phyloP scores from a whole-genome alignment of 345 rosid species.

The Nasturtium officinale region DNA sequence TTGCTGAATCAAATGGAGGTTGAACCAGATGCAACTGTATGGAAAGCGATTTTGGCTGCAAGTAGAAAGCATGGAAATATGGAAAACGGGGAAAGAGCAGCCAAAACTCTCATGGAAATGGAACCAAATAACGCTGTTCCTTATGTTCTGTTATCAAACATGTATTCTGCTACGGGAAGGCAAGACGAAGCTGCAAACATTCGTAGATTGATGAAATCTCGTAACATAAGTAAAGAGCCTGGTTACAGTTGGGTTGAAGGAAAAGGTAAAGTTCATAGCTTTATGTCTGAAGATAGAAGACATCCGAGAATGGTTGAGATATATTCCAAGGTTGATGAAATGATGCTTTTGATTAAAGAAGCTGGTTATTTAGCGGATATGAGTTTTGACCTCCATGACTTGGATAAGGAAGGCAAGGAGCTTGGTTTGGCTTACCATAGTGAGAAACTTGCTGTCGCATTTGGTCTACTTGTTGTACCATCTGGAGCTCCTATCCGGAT shows the following conservation, averaged over 20 bases:
- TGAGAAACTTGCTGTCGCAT: slow-evolving; percentile 87
- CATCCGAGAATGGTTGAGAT: slow-evolving; percentile 67
- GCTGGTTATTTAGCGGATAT: slow-evolving; percentile 78
- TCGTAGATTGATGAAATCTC: slow-evolving; percentile 73
- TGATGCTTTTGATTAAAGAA: slow-evolving; percentile 64
- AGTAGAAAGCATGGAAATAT: slow-evolving; percentile 72
- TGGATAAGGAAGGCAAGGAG: slow-evolving; percentile 74
- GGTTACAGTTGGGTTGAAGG: slow-evolving; percentile 83
- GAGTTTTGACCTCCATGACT: slow-evolving; percentile 75
- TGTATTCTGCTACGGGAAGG: slow-evolving; percentile 69
- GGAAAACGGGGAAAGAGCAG: slow-evolving; percentile 81
- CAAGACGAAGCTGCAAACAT: slow-evolving; percentile 76
- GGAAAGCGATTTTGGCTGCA: slow-evolving; percentile 81
- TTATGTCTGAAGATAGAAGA: slow-evolving; percentile 74
- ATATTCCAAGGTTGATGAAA: slow-evolving; percentile 72
- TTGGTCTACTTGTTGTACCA: slow-evolving; percentile 65
- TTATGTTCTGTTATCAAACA: slow-evolving; percentile 70
- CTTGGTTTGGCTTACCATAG: slow-evolving; percentile 85
- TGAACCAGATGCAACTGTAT: slow-evolving; percentile 78
- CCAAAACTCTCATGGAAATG: slow-evolving; percentile 62
- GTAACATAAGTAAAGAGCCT: slow-evolving; percentile 74
- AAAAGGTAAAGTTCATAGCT: slow-evolving; percentile 63
- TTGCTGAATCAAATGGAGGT: slow-evolving; percentile 66
- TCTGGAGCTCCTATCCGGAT: slow-evolving; percentile 68
- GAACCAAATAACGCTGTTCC: slow-evolving; percentile 78